These are phyloP conservation scores for Eleusine indica DNA, from an alignment of 176 grass and related monocot genomes.

Conservation along the genomic window DNA sequence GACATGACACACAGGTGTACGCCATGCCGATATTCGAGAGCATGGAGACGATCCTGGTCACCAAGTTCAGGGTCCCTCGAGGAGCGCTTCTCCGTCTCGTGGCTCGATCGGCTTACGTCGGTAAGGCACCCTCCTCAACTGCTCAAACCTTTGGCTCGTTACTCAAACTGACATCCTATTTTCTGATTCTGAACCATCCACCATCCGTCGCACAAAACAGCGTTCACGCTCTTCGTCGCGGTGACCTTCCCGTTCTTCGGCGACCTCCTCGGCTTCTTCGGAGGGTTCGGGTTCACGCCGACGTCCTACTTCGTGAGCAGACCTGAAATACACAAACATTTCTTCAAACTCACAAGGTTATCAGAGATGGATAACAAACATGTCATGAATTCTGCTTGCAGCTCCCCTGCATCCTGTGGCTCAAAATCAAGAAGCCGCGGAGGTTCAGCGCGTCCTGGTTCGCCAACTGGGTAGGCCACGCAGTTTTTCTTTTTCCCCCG, in stretches of 20 bases:
- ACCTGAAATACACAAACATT: background rate
- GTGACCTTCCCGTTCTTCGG: conserved; percentile 85
- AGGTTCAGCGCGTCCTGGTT: conserved; percentile 67
- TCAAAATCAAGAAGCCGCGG: conserved; percentile 70
- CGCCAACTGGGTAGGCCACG: conserved; percentile 47
- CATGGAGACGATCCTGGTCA: conserved; percentile 59
- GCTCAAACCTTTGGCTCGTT: background rate
- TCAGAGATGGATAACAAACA: background rate
- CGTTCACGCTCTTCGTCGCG: conserved; percentile 73
- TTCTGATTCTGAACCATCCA: background rate
- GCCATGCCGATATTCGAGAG: conserved; percentile 77
- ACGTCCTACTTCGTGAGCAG: conserved; percentile 82
- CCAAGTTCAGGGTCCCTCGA: conserved; percentile 50
- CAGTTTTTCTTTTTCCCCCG: background rate
- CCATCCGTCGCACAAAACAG: background rate
- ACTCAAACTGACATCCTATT: background rate
- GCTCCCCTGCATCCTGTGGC: conserved; percentile 80
- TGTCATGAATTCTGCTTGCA: background rate
- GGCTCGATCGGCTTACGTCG: conserved; percentile 68
- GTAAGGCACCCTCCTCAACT: conserved; percentile 6
- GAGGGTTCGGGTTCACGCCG: conserved; percentile 80
- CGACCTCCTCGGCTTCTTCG: conserved; percentile 82
- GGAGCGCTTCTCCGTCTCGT: conserved; percentile 60
- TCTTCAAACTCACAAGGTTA: background rate
- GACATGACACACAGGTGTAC: conserved; percentile 46